Base-by-base conservation (phyloP, 768 basidiomycete genomes). In the Cyathus striatus region DNA sequence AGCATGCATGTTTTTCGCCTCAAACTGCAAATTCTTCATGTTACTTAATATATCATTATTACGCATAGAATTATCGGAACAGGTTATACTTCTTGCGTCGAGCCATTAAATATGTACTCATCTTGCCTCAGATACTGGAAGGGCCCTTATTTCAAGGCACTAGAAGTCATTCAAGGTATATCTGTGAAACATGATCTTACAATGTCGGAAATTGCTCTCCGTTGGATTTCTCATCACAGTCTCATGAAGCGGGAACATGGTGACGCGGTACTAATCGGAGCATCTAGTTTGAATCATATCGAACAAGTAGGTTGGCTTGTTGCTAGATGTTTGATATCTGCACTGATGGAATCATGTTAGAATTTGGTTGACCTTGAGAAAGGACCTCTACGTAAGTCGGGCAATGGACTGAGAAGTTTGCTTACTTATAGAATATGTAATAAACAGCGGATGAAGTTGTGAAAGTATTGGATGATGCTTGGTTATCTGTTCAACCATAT, bases 151-250 rank as follows among this genome's bases (percentile, higher is more conserved):
- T 81, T 81, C 59, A 62, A 68, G 22, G 73, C 76, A 1, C 56
- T 81, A 14, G 66, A 63, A 0, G 43, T 59, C 9, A 66, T 82
- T 44, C 61, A 66, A 12, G 59, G 57, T 2, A 74, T 67, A 7
- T 70, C 73, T 4, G 69, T 68, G 25, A 72, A 68, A 38, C 62
- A 79, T 46, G 48, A 58, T 33, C 54, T 83, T 3, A 68, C 70
- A 0, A 59, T 79, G 43, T 64, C 70, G 2, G 78, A 82, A 57
- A 66, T 79, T 3, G 76, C 79, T 1, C 59, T 81, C 37, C 66
- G 81, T n/a, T 83, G 81, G 81, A 63, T 73, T 40, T 74, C 79
- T 41, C 72, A 82, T 44, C 80, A 83, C 47, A 76, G 73, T 5
- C 44, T 62, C 2, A 52, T 82, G 38, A 66, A 71, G 49, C 59